Evolutionary conservation across 306 rosid species (phyloP), one percentile per base, ranked within the genome.

Genomic region (Mucuna pruriens): DNA sequence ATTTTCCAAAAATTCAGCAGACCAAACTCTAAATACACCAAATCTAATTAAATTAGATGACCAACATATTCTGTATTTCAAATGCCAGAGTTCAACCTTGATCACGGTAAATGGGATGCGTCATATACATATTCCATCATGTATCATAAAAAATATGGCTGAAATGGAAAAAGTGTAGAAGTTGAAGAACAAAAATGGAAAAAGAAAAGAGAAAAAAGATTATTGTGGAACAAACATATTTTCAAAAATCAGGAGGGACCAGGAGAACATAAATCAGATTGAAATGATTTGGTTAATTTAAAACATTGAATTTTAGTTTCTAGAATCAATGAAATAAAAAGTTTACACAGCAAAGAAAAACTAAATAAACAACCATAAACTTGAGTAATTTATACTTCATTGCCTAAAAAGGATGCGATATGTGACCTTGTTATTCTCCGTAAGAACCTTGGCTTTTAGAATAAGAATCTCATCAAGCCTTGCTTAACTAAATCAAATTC

Each of bases 401-500:
- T 71, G 51, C 77, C 72, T 31, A 17, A 20, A 60, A 81, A 44
- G 79, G 70, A 52, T 72, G 69, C 49, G 42, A 60, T 15, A 77
- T 52, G 71, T 80, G 80, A 92, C 98, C 98, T 85, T 92, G 74
- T 52, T 55, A 67, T 88, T 94, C 71, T 90, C 90, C 79, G 68
- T 29, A 70, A 81, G 76, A 84, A 90, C 79, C 72, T 86, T 86
- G 72, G 86, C 84, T 89, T 92, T 90, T 81, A 83, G 71, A 75
- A 6, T 71, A 78, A 78, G 83, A 77, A 90, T 89, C 58, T 87
- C 94, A 80, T 87, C 83, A 71, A 86, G 93, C 83, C 79, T 86
- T 72, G 87, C 93, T 88, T 88, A 81, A 94, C 97, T 67, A 88
- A 86, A 74, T 92, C 90, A 85, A 92, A 70, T 87, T 84, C 74